Conservation (phyloP, 2,329 filamentous ascomycete genomes). For the Beauveria sp. region DNA sequence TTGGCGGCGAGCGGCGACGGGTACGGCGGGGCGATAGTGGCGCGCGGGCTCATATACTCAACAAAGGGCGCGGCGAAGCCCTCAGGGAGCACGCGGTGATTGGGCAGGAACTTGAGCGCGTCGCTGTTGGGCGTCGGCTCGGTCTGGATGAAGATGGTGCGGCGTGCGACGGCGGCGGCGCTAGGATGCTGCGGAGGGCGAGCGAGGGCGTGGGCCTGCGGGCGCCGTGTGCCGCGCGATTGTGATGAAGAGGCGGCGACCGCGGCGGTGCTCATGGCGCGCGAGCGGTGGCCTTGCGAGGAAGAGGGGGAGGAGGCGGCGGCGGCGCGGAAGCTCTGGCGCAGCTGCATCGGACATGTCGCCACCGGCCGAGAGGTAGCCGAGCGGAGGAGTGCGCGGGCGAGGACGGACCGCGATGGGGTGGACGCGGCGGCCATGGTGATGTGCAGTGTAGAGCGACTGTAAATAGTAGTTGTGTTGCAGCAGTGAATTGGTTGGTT, state of each 20-base stretch:
- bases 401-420: conserved; percentile 4
- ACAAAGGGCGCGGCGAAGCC: conserved; percentile 68
- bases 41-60: conserved; percentile 84
- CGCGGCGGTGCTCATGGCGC: conserved; percentile 1
- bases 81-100: conserved; percentile 75
- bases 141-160: conserved; percentile 96
- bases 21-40: conserved; percentile 80
- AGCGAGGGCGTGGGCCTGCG: not conserved
- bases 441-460: not conserved
- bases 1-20: conserved; percentile 86
- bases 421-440: conserved; percentile 4
- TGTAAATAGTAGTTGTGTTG: not conserved
- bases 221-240: not conserved
- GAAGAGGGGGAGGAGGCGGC: not conserved
- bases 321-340: conserved; percentile 7
- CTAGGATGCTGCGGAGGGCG: conserved; percentile 11
- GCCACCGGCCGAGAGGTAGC: conserved; percentile 10
- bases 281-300: not conserved
- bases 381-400: conserved; percentile 10
- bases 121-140: conserved; percentile 92
- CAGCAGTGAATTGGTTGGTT: not conserved
- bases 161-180: conserved; percentile 19
- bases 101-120: conserved; percentile 92
- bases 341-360: conserved; percentile 13
- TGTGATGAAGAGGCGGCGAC: not conserved